These are phyloP conservation scores for Kalmusia sp. DNA, from an alignment of 2,329 filamentous ascomycete species.

Conservation along the genomic window DNA sequence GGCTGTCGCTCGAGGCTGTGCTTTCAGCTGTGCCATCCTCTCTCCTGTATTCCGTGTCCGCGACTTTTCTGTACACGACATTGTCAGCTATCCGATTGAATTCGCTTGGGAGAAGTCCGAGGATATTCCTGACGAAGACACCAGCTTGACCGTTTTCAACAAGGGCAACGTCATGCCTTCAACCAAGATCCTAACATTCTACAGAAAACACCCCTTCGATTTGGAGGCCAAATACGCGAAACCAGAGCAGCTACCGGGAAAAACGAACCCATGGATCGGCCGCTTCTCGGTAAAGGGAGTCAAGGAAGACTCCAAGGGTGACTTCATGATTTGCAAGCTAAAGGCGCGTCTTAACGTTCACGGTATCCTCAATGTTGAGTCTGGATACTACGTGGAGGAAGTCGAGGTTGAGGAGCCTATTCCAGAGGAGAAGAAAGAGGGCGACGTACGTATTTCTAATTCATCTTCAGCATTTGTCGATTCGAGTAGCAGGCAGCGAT, in stretches of 20 bases:
- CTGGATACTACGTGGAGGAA: slow-evolving; percentile 97
- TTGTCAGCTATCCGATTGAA: slow-evolving; percentile 97
- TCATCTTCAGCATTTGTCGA: slow-evolving; percentile 21
- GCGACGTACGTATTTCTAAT: slow-evolving; percentile 68
- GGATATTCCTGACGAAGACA: slow-evolving; percentile 98
- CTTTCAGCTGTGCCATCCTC: slow-evolving; percentile 96
- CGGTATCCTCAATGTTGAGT: slow-evolving; percentile 95
- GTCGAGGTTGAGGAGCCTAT: slow-evolving; percentile 95
- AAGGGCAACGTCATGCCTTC: slow-evolving; percentile 96
- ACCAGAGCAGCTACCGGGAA: slow-evolving; percentile 84
- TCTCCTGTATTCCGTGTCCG: slow-evolving; percentile 98
- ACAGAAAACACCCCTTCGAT: slow-evolving; percentile 96
- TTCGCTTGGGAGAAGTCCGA: slow-evolving; percentile 99
- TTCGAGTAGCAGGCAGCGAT: slow-evolving; percentile 27
- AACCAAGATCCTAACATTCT: slow-evolving; percentile 99
- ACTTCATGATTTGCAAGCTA: slow-evolving; percentile 99
- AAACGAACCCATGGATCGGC: slow-evolving; percentile 93
- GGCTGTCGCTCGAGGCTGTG: slow-evolving; percentile 92
- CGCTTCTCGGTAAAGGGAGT: slow-evolving; percentile 98
- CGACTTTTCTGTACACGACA: slow-evolving; percentile 97
- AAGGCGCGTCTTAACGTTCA: slow-evolving; percentile 97
- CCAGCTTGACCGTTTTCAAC: slow-evolving; percentile 95
- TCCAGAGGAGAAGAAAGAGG: slow-evolving; percentile 69
- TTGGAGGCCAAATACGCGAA: slow-evolving; percentile 93
- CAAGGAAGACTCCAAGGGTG: slow-evolving; percentile 89